A percentile compares a stretch with the other conserved stretches of the same genome.
These are phyloP conservation scores for Oehlia diaphana DNA, from an alignment of 192 early-diverging fungal species.

Conservation along the genomic window DNA sequence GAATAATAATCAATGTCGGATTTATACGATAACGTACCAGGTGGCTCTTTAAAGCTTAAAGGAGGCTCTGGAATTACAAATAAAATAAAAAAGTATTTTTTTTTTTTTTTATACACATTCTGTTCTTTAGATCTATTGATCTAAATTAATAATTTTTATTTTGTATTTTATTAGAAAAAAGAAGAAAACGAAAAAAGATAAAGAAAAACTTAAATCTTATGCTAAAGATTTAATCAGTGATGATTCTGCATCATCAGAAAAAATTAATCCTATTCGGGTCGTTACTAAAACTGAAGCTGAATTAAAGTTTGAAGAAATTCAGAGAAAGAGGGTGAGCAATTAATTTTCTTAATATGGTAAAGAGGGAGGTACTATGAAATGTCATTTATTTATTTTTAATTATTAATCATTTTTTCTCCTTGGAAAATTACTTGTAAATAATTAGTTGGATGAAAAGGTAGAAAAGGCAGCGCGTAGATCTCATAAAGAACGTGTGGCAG, in stretches of 20 bases:
- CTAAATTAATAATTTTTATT: not conserved
- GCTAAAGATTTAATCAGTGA: conserved; percentile 37
- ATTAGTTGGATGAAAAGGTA: conserved; percentile 67
- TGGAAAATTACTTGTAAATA: not conserved
- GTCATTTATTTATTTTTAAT: not conserved
- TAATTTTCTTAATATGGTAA: too few species aligned
- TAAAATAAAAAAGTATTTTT: conserved; percentile 43
- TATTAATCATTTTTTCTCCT: not conserved
- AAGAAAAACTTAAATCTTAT: conserved; percentile 43
- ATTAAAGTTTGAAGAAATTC: conserved; percentile 67
- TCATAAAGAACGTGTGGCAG: conserved; percentile 76
- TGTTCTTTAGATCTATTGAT: not conserved
- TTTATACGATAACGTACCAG: conserved; percentile 46
- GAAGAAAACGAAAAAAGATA: conserved; percentile 48
- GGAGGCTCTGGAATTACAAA: conserved; percentile 46
- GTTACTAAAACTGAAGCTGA: conserved; percentile 69
- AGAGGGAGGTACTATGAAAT: not conserved
- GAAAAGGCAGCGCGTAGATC: conserved; percentile 64
- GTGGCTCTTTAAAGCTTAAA: conserved; percentile 69
- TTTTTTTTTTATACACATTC: not conserved
- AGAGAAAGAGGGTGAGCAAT: conserved; percentile 59
- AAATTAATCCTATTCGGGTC: conserved; percentile 33
- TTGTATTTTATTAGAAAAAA: conserved; percentile 47
- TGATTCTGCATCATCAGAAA: conserved; percentile 22
- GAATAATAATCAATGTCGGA: conserved; percentile 13